Conservation (phyloP, 2,329 filamentous ascomycete genomes). For the Amauroascus niger region DNA sequence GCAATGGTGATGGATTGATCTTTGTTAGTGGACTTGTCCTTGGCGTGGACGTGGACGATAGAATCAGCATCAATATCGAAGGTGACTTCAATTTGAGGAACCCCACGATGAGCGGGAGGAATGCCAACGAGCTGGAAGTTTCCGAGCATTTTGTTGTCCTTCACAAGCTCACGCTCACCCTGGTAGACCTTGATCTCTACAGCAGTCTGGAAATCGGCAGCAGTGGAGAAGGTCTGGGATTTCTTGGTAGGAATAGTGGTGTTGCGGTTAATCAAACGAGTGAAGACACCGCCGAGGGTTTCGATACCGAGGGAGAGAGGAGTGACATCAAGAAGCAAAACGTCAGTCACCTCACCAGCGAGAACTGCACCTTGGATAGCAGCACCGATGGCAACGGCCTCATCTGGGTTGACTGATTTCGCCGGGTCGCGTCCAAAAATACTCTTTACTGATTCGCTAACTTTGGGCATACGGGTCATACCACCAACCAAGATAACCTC, state of each 20-base stretch:
- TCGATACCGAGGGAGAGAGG: slow-evolving; percentile 96
- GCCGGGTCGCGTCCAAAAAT: slow-evolving; percentile 94
- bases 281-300: slow-evolving; percentile 96
- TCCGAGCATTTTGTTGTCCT: slow-evolving; percentile 95
- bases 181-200: slow-evolving; percentile 99
- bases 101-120: slow-evolving; percentile 88
- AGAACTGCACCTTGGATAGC: slow-evolving; percentile 95
- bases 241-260: slow-evolving; percentile 99
- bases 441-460: slow-evolving; percentile 87
- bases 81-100: slow-evolving; percentile 93
- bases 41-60: slow-evolving; percentile 94
- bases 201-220: slow-evolving; percentile 94
- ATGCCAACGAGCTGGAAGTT: slow-evolving; percentile 99
- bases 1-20: slow-evolving; percentile 99
- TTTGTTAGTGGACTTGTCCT: slow-evolving; percentile 99
- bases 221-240: slow-evolving; percentile 95
- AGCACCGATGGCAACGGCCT: slow-evolving; percentile 95
- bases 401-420: slow-evolving; percentile 97
- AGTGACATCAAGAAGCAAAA: slow-evolving; percentile 89
- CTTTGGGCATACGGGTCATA: slow-evolving; percentile 99
- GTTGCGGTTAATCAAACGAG: slow-evolving; percentile 96
- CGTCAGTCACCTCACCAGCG: slow-evolving; percentile 91
- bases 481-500: slow-evolving; percentile 97
- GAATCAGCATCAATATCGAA: slow-evolving; percentile 98
- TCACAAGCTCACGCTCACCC: slow-evolving; percentile 98